Base-by-base conservation (phyloP, 352 stramenopile species). In the Phytophthora nicotianae region DNA sequence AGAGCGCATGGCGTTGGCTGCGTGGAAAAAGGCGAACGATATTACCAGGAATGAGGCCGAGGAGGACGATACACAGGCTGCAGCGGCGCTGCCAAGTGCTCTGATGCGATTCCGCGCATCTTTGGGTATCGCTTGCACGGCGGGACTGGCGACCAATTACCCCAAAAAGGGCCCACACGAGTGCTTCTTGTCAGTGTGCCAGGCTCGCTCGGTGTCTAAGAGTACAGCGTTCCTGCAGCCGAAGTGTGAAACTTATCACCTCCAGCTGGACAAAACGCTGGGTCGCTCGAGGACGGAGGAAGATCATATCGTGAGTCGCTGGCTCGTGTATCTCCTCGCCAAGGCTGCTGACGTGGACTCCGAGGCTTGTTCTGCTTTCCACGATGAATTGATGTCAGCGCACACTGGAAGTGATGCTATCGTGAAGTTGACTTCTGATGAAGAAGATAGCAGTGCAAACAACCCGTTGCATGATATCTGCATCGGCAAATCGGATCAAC, bases 41-140 rank as follows among this genome's bases (percentile, higher is more conserved):
- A 72, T 87, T 16, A 71, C 74, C 10, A 64, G 65, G 9, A 45
- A 68, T 7, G 75, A 87, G 29, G 61, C 47, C 11, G 56, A 75
- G 7, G 65, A 72, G 46, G 58, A 69, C 16, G 61, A 70, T 13
- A 33, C 27, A 13, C 40, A 54, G 16, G 61, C 29, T n/a, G 65
- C 71, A 4, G 49, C 41, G 8, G 42, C 63, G 10, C 7, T 86
- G 35, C 38, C 68, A 7, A 61, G 24, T 29, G 68, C 68, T 21
- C 54, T 87, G 26, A 48, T 52, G 21, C 68, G 70, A 11, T 90
- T 84, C 27, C 67, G 57, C 2, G 23, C 48, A 5, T 70, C 71
- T 11, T 37, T 93, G 11, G 86, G 88, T 3, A 75, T 96, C 24
- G 86, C 73, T 2, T 95, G 86, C 61, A 90, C 86, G 1, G 88